Conservation (phyloP, 176 grass and related monocot species). For the Dactylis glomerata region DNA sequence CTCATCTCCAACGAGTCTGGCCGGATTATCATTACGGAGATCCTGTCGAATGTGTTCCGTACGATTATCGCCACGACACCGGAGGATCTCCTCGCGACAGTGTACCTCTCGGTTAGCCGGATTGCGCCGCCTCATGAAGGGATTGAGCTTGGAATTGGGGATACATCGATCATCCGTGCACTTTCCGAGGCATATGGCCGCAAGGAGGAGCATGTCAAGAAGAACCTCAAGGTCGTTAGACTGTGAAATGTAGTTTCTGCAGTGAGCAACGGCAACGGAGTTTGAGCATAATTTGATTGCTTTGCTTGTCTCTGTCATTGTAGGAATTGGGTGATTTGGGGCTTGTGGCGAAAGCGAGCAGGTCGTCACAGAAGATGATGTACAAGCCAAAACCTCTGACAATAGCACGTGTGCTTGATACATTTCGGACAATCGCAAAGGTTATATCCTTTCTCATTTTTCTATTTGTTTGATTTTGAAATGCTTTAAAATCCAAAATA, state of each 20-base stretch:
- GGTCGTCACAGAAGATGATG: slow-evolving; percentile 88
- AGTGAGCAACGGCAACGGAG: not conserved
- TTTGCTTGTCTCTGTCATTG: slow-evolving; percentile 10
- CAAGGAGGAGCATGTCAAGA: slow-evolving; percentile 96
- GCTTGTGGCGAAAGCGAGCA: slow-evolving; percentile 93
- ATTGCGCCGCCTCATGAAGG: slow-evolving; percentile 94
- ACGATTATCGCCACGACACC: slow-evolving; percentile 81
- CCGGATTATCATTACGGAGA: slow-evolving; percentile 79
- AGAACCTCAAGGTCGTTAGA: slow-evolving; percentile 69
- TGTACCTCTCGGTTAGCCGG: slow-evolving; percentile 85
- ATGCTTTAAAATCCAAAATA: not conserved
- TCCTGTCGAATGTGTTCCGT: slow-evolving; percentile 85
- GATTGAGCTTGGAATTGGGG: slow-evolving; percentile 91
- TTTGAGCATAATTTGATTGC: not conserved
- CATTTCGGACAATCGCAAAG: slow-evolving; percentile 89
- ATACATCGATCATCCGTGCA: slow-evolving; percentile 80
- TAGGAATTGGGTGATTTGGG: slow-evolving; percentile 98
- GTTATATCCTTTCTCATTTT: slow-evolving; percentile 31
- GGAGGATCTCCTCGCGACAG: slow-evolving; percentile 73
- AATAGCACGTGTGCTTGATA: slow-evolving; percentile 72
- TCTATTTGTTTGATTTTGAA: not conserved
- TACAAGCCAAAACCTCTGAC: slow-evolving; percentile 80
- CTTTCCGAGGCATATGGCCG: slow-evolving; percentile 92
- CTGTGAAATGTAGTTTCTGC: slow-evolving; percentile 15
- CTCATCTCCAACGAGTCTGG: slow-evolving; percentile 91